phyloP scores from a whole-genome alignment of 2,329 filamentous ascomycete genomes.

The Colletotrichum eremochloae region DNA sequence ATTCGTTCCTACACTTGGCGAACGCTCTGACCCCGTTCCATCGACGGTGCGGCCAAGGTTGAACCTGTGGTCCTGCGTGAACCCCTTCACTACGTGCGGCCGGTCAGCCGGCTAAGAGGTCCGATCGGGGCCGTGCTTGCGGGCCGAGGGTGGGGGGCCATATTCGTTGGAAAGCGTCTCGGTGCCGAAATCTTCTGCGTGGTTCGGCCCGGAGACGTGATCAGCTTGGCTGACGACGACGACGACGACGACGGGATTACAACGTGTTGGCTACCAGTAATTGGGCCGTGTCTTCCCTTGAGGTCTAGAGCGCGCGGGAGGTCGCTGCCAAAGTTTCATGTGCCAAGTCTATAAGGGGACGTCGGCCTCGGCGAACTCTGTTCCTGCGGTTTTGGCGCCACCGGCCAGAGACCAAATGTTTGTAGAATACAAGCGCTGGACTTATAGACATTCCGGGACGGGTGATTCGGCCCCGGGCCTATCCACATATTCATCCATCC shows the following conservation, averaged over 20 bases:
- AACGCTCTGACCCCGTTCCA: not conserved
- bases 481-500: too few species aligned
- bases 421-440: too few species aligned
- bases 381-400: not conserved
- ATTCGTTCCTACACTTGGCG: not conserved
- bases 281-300: not conserved
- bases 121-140: constrained; percentile 15
- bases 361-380: not conserved
- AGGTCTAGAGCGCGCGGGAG: not conserved
- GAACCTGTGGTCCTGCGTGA: constrained; percentile 1
- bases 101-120: constrained; percentile 2
- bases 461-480: too few species aligned
- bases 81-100: not conserved
- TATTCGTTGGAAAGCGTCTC: not conserved
- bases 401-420: not conserved
- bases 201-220: not conserved
- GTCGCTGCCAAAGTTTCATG: not conserved
- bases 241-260: not conserved
- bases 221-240: not conserved
- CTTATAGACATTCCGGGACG: too few species aligned
- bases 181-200: not conserved
- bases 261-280: not conserved
- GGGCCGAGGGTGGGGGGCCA: not conserved
- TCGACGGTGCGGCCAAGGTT: not conserved
- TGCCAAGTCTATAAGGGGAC: not conserved